Conservation (phyloP, 805 yeast genomes). For the Saccharomycopsis sp. region DNA sequence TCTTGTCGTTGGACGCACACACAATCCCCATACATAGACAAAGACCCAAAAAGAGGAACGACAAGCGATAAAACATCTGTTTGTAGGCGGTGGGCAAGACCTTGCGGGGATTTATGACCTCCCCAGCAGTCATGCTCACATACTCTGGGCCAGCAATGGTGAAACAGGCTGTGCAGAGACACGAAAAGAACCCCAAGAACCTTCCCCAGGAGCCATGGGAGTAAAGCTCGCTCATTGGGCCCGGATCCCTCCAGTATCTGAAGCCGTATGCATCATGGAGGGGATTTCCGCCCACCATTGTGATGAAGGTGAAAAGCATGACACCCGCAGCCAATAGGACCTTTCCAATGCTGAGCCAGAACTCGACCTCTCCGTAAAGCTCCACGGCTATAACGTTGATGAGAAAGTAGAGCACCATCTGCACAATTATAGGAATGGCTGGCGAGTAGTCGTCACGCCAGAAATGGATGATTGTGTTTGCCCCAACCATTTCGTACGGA, state of each 20-base stretch:
- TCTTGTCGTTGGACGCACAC: slow-evolving; percentile 62
- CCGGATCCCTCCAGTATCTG: slow-evolving; percentile 47
- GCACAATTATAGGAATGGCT: slow-evolving; percentile 61
- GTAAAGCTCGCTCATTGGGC: slow-evolving; percentile 50
- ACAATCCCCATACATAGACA: slow-evolving; percentile 74
- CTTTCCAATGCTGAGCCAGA: slow-evolving; percentile 70
- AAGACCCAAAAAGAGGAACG: slow-evolving; percentile 64
- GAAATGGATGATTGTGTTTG: slow-evolving; percentile 68
- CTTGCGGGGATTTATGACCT: slow-evolving; percentile 62
- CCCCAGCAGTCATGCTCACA: slow-evolving; percentile 80
- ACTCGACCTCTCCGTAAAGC: slow-evolving; percentile 77
- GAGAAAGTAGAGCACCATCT: slow-evolving; percentile 52
- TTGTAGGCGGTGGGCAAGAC: slow-evolving; percentile 74
- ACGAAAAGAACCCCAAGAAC: slow-evolving; percentile 65
- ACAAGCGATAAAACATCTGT: slow-evolving; percentile 62
- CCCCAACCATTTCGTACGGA: slow-evolving; percentile 80
- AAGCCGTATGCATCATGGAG: slow-evolving; percentile 55
- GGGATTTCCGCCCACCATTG: slow-evolving; percentile 89
- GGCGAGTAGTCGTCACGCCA: slow-evolving; percentile 77
- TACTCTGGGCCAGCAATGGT: slow-evolving; percentile 87
- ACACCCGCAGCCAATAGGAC: slow-evolving; percentile 70
- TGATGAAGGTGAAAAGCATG: slow-evolving; percentile 64
- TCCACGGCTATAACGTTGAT: slow-evolving; percentile 69
- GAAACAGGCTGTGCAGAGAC: slow-evolving; percentile 65
- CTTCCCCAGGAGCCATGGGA: slow-evolving; percentile 54